These are phyloP conservation scores for Bruguiera parviflora DNA, from an alignment of 345 rosid genomes.

Conservation along the genomic window DNA sequence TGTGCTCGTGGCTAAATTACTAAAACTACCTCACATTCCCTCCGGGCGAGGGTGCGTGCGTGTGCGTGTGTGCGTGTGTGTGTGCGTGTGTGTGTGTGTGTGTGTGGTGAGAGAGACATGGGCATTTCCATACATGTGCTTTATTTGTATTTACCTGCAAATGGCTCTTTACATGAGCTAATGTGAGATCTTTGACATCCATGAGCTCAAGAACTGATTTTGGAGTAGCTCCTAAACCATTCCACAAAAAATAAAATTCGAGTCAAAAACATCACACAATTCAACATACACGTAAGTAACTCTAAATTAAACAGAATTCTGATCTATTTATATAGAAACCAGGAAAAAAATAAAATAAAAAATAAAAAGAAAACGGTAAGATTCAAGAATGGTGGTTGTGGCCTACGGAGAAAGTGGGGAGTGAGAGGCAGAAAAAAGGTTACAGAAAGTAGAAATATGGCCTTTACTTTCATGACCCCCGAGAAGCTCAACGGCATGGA, in stretches of 20 bases:
- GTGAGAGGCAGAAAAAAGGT: neutral
- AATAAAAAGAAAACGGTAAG: conserved; percentile 6
- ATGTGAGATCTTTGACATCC: conserved; percentile 88
- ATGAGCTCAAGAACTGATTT: conserved; percentile 87
- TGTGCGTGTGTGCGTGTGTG: neutral
- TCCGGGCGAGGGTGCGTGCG: too few relatives aligned
- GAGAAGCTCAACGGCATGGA: conserved; percentile 85
- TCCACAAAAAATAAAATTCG: neutral
- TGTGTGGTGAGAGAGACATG: neutral
- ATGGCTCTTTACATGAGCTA: conserved; percentile 91
- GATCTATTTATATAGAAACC: neutral
- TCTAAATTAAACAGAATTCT: neutral
- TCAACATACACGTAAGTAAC: neutral
- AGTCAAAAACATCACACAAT: neutral
- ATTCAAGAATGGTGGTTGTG: neutral
- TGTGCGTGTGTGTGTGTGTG: neutral
- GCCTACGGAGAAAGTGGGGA: conserved; percentile 7
- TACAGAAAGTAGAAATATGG: neutral
- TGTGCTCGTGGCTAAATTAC: conserved; percentile 27
- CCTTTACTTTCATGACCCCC: conserved; percentile 90
- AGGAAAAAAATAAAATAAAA: neutral
- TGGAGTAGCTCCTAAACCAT: conserved; percentile 74
- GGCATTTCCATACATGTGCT: too few relatives aligned
- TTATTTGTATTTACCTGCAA: conserved; percentile 56
- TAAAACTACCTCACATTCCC: neutral